These are phyloP conservation scores for Cordyceps cateniannulata DNA, from an alignment of 2,329 filamentous ascomycete genomes.

Conservation along the genomic window DNA sequence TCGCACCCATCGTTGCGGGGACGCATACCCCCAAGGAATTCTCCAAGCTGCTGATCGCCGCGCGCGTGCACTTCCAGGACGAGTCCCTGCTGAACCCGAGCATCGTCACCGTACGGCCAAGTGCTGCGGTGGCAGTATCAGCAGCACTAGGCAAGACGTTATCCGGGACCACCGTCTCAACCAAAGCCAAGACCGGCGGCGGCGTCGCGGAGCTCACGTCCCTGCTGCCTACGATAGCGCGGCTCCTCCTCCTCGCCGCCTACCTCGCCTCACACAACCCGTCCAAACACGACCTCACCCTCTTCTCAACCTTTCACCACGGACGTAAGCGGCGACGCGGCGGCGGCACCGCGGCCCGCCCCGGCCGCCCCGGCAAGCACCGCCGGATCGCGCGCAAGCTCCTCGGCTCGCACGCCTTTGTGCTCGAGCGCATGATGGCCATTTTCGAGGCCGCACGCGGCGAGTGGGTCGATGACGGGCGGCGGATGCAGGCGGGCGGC, in stretches of 20 bases:
- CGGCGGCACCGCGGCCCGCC: slow-evolving; percentile 30
- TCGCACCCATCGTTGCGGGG: slow-evolving; percentile 68
- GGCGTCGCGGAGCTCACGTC: slow-evolving; percentile 41
- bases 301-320: slow-evolving; percentile 68
- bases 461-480: slow-evolving; percentile 41
- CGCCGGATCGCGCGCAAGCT: slow-evolving; percentile 72
- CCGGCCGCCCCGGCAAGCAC: slow-evolving; percentile 40
- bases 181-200: slow-evolving; percentile 14
- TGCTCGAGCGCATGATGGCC: slow-evolving; percentile 70
- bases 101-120: slow-evolving; percentile 38
- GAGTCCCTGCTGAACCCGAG: slow-evolving; percentile 63
- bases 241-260: slow-evolving; percentile 66
- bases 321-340: slow-evolving; percentile 44
- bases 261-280: slow-evolving; percentile 80
- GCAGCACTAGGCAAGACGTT: background rate
- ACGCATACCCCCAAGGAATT: slow-evolving; percentile 74
- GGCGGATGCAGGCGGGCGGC: slow-evolving; percentile 20
- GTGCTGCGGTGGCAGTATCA: background rate
- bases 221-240: slow-evolving; percentile 64
- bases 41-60: slow-evolving; percentile 69
- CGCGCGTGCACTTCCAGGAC: slow-evolving; percentile 64
- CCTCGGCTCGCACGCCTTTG: slow-evolving; percentile 69
- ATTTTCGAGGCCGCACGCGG: slow-evolving; percentile 63
- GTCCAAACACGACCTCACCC: slow-evolving; percentile 61
- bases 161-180: background rate